These are phyloP conservation scores for Toxicodendron radicans DNA, from an alignment of 345 rosid species.

Conservation along the genomic window DNA sequence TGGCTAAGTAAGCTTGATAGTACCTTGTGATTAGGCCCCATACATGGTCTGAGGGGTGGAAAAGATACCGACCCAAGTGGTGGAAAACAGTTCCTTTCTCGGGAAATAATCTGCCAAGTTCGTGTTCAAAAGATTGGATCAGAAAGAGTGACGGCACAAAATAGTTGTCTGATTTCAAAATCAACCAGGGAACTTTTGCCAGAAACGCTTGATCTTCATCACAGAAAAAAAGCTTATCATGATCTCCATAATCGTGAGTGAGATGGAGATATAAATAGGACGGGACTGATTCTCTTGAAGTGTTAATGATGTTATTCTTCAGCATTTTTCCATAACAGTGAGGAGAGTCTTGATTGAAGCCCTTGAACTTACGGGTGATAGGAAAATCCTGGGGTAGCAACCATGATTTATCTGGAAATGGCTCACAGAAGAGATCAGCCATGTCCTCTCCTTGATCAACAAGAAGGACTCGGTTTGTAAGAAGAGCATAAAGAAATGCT, in stretches of 20 bases:
- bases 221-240: conserved; percentile 73
- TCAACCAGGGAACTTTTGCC: conserved; percentile 61
- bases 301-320: conserved; percentile 36
- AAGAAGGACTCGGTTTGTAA: conserved; percentile 60
- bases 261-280: conserved; percentile 59
- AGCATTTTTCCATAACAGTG: conserved; percentile 56
- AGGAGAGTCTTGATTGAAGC: conserved; percentile 45
- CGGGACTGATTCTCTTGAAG: conserved; percentile 27
- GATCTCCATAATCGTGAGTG: conserved; percentile 55
- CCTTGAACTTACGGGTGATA: conserved; percentile 29
- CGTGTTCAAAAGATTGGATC: conserved; percentile 47
- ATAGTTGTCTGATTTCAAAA: conserved; percentile 65
- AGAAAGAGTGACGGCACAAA: conserved; percentile 69
- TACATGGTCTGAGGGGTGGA: conserved; percentile 61
- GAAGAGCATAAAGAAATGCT: conserved; percentile 63
- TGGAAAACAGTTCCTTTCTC: conserved; percentile 59
- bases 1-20: conserved; percentile 54
- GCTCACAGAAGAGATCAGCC: conserved; percentile 57
- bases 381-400: conserved; percentile 51
- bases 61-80: conserved; percentile 64
- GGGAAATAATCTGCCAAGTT: conserved; percentile 49
- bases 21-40: conserved; percentile 78
- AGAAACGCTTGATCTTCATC: conserved; percentile 46
- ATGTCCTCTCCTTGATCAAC: conserved; percentile 65
- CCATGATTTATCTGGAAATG: conserved; percentile 64